Percentiles rank a stretch among this genome's conserved stretches.
phyloP scores from a whole-genome alignment of 2,329 filamentous ascomycete genomes.

The Lachnellula cervina region DNA sequence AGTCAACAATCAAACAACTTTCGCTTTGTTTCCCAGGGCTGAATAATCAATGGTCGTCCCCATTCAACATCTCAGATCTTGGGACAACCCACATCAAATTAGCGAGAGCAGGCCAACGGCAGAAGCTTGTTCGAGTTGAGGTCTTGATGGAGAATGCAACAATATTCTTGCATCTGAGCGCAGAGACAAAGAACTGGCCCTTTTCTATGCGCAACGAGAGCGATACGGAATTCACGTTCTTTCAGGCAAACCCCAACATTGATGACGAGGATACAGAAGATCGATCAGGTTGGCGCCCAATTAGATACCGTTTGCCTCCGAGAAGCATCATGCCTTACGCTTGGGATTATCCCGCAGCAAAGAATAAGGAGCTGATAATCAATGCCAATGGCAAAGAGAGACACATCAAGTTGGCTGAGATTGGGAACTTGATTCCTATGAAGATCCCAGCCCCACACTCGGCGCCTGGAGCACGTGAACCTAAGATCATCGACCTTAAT shows the following conservation, averaged over 20 bases:
- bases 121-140: constrained; percentile 82
- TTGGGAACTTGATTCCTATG: constrained; percentile 93
- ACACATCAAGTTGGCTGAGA: constrained; percentile 92
- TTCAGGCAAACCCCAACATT: constrained; percentile 86
- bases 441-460: constrained; percentile 60
- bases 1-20: constrained; percentile 77
- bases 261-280: constrained; percentile 86
- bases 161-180: constrained; percentile 83
- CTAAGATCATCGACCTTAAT: constrained; percentile 94
- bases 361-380: constrained; percentile 88
- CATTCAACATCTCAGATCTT: constrained; percentile 94
- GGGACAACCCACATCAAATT: constrained; percentile 92
- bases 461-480: constrained; percentile 52
- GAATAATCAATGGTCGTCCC: constrained; percentile 96
- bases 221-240: constrained; percentile 94
- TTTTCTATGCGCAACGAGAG: constrained; percentile 99
- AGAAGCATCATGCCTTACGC: constrained; percentile 99
- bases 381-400: constrained; percentile 74
- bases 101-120: constrained; percentile 82
- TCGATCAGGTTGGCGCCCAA: constrained; percentile 82
- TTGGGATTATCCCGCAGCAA: constrained; percentile 98
- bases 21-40: constrained; percentile 90
- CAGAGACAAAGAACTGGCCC: constrained; percentile 94
- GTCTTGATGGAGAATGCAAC: constrained; percentile 89
- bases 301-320: constrained; percentile 85